Evolutionary conservation across 1,284 basidiomycete species (phyloP).

Genomic region (Heliocybe sulcata): DNA sequence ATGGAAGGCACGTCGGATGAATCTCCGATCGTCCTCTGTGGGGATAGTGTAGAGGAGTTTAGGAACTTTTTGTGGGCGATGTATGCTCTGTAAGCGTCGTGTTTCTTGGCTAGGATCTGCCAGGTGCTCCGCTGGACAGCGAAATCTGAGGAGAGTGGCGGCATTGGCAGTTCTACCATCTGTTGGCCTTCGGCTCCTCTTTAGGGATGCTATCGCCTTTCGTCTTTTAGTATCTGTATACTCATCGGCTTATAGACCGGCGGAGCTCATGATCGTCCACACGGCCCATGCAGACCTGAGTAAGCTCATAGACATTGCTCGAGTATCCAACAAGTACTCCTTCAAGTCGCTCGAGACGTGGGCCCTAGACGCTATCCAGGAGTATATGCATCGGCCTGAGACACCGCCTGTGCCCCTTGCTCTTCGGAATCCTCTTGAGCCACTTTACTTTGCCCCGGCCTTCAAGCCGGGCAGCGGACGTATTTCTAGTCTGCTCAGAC

Average conservation of each 20-base stretch:
- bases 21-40: constrained; percentile 51
- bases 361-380: constrained; percentile 59
- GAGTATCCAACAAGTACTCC: constrained; percentile 57
- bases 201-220: neutral
- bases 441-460: constrained; percentile 3
- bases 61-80: constrained; percentile 52
- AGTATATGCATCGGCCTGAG: constrained; percentile 50
- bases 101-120: constrained; percentile 22
- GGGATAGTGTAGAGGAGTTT: constrained; percentile 56
- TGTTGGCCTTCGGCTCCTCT: no score
- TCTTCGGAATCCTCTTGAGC: constrained; percentile 8
- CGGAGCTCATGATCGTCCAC: constrained; percentile 41
- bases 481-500: constrained; percentile 48
- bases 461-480: constrained; percentile 28
- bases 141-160: no score
- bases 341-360: constrained; percentile 65
- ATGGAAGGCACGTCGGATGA: constrained; percentile 53
- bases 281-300: constrained; percentile 39
- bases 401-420: constrained; percentile 37
- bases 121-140: no score
- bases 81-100: constrained; percentile 47
- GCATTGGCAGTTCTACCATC: no score
- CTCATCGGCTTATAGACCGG: constrained; percentile 34
- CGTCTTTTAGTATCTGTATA: constrained; percentile 3
- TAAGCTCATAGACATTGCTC: constrained; percentile 53